Base-by-base conservation (phyloP, 805 yeast genomes). In the Metschnikowia dekortorum region DNA sequence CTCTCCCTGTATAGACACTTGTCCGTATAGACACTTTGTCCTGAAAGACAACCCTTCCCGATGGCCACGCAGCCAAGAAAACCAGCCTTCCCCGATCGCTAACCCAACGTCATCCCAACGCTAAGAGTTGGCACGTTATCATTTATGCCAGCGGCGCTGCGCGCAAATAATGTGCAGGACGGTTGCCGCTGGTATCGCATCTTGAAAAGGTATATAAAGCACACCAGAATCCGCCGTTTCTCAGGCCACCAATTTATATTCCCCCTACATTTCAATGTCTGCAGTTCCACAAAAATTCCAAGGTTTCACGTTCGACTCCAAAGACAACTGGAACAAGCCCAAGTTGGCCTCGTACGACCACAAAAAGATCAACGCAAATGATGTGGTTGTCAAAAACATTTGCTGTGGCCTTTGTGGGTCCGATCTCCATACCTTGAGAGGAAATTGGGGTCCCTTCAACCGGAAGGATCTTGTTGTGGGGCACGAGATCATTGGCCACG, bases 401-500 rank as follows among this genome's bases (percentile, higher is more conserved):
- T 53, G 58, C 51, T 58, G 61, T 39, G 61, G 61, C 4, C 53
- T 58, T 42, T 58, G 61, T 33, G 61, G 61, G 4, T 51, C 59
- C 8, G 61, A 58, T 30, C 39, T 56, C 31, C 60, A 53, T 51
- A 53, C 56, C 28, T 43, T 49, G 44, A 49, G 44, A 40, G 59
- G 51, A 13, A 48, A 50, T 48, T 58, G 61, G 61, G 57, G 56
- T 10, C 53, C 56, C 9, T 46, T 50, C 49, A 39, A 49, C 31
- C 45, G 59, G 55, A 48, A 65, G 22, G 64, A 61, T 51, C 52
- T 74, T 36, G 73, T 75, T 36, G 85, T 81, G n/a, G 89, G 89
- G 32, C 89, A 84, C 64, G 89, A 84, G 63, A 75, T 84, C 54
- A 69, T 84, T 41, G 89, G 89, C 39, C 70, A 64, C 35, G 84